Percentiles rank a stretch among this genome's conserved stretches.
These are phyloP conservation scores for Pichia ethanolica DNA, from an alignment of 805 yeast genomes.

Conservation along the genomic window DNA sequence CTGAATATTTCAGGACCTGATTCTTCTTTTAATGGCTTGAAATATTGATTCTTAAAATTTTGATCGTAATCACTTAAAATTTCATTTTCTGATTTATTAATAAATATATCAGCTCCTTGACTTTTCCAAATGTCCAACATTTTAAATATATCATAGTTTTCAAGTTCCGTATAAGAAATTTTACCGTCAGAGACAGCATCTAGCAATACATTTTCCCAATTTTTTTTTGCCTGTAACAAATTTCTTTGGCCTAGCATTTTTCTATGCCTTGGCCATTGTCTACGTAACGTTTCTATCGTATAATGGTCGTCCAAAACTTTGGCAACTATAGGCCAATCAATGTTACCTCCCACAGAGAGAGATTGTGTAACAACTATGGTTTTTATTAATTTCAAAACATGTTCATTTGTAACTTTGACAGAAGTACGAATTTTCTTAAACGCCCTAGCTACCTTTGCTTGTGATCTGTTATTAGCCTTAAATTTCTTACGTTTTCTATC, in stretches of 20 bases:
- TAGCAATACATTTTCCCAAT: conserved; percentile 62
- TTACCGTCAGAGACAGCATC: conserved; percentile 50
- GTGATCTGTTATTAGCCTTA: conserved; percentile 9
- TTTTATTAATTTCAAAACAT: conserved; percentile 50
- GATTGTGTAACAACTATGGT: conserved; percentile 64
- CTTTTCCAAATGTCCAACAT: conserved; percentile 62
- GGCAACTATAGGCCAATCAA: conserved; percentile 61
- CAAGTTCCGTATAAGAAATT: conserved; percentile 43
- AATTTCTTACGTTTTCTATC: conserved; percentile 25
- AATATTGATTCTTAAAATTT: conserved; percentile 40
- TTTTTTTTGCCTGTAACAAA: conserved; percentile 42
- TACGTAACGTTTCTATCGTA: conserved; percentile 39
- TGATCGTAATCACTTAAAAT: conserved; percentile 36
- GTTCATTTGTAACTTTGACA: conserved; percentile 26
- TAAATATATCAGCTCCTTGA: conserved; percentile 30
- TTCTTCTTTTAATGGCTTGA: conserved; percentile 27
- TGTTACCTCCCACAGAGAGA: conserved; percentile 41
- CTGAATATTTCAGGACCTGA: conserved; percentile 37
- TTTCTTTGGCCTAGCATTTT: conserved; percentile 52
- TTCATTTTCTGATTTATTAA: conserved; percentile 14
- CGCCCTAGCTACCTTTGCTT: conserved; percentile 12
- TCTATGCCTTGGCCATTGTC: conserved; percentile 66
- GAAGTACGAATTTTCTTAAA: conserved; percentile 20
- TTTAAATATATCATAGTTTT: conserved; percentile 40
- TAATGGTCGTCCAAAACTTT: conserved; percentile 35